phyloP scores from a whole-genome alignment of 495 filamentous ascomycete species.

The Physcia stellaris region DNA sequence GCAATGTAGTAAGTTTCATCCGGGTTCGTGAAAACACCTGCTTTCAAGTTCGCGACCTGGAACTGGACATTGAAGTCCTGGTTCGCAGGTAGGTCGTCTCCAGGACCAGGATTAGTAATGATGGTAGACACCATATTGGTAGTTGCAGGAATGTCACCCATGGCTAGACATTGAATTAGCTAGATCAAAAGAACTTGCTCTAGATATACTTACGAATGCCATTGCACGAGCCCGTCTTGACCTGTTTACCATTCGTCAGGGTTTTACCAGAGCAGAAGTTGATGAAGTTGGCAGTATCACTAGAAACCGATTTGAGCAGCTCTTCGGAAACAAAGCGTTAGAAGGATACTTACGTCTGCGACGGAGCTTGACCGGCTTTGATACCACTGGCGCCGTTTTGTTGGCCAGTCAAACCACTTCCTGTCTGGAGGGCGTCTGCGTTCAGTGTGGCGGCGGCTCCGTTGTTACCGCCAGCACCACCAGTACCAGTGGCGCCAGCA shows the following conservation, averaged over 20 bases:
- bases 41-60: conserved; percentile 43
- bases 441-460: conserved; percentile 19
- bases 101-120: conserved; percentile 39
- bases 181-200: not conserved
- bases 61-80: conserved; percentile 44
- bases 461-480: not conserved
- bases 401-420: conserved; percentile 19
- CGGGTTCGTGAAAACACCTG: conserved; percentile 54
- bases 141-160: conserved; percentile 57
- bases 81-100: conserved; percentile 30
- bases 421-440: conserved; percentile 34
- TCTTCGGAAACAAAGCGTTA: not conserved
- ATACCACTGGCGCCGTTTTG: conserved; percentile 20
- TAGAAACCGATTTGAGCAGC: conserved; percentile 6
- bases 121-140: conserved; percentile 55
- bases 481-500: not conserved
- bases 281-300: conserved; percentile 48
- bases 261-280: conserved; percentile 54
- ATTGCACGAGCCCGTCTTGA: conserved; percentile 56
- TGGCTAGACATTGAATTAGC: conserved; percentile 31
- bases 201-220: conserved; percentile 29
- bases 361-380: conserved; percentile 39
- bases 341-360: conserved; percentile 31
- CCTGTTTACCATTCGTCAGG: conserved; percentile 56
- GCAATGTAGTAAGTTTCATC: conserved; percentile 49